Conservation (phyloP, 2,329 filamentous ascomycete genomes). For the Paracamarosporium sp. region DNA sequence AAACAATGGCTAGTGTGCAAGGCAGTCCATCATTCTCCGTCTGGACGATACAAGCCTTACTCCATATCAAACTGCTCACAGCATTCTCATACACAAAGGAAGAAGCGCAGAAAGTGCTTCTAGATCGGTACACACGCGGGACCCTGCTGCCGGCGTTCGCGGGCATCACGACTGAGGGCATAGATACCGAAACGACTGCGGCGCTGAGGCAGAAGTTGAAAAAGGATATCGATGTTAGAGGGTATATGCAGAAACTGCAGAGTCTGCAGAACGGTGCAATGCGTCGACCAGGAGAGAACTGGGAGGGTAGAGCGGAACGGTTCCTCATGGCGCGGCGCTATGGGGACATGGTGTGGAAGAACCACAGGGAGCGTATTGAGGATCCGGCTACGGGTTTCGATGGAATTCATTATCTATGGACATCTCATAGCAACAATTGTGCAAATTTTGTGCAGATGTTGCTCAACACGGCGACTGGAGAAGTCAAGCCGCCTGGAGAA, state of each 20-base stretch:
- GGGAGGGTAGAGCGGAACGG: background rate
- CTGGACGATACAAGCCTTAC: background rate
- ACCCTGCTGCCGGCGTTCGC: background rate
- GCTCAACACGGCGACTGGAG: background rate
- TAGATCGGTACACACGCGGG: background rate
- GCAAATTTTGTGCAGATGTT: background rate
- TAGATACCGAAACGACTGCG: background rate
- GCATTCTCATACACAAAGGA: constrained; percentile 6
- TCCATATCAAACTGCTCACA: background rate
- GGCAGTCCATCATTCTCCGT: background rate
- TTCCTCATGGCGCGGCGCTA: background rate
- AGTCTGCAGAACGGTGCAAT: background rate
- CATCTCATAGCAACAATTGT: background rate
- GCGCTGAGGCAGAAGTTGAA: background rate
- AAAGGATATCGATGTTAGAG: background rate
- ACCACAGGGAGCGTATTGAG: background rate
- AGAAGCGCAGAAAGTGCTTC: constrained; percentile 7
- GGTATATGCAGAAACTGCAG: background rate
- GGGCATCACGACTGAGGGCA: background rate
- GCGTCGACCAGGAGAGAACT: background rate
- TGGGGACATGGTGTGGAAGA: constrained; percentile 3
- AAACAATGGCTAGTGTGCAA: background rate
- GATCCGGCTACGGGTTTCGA: background rate
- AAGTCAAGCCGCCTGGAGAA: background rate
- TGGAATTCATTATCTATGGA: background rate